phyloP scores from a whole-genome alignment of 495 filamentous ascomycete species.

The Xanthoparmelia taractica region DNA sequence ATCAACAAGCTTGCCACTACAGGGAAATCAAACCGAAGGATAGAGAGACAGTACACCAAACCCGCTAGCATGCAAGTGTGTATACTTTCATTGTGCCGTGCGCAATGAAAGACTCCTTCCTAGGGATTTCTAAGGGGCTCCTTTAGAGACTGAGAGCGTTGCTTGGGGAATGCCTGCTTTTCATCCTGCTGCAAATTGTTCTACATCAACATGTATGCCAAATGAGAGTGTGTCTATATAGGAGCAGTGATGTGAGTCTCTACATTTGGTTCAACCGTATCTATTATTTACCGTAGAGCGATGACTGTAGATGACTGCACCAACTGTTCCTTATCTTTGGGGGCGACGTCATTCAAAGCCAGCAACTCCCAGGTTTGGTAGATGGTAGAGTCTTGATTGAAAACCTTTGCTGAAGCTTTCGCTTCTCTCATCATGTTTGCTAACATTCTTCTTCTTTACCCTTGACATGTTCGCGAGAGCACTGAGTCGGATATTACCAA shows the following conservation, averaged over 20 bases:
- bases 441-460: background rate
- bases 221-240: background rate
- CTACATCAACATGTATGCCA: background rate
- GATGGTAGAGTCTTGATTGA: background rate
- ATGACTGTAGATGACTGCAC: background rate
- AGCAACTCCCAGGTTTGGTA: background rate
- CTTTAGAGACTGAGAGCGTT: background rate
- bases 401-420: background rate
- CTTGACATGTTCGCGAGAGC: constrained; percentile 18
- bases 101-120: background rate
- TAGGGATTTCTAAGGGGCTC: background rate
- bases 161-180: too few species aligned
- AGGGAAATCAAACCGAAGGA: background rate
- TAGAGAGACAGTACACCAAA: background rate
- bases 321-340: background rate
- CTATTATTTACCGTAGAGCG: background rate
- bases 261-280: too few species aligned
- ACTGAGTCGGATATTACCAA: constrained; percentile 7
- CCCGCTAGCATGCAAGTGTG: background rate
- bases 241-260: background rate
- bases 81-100: background rate
- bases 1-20: background rate
- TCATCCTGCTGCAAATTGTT: background rate
- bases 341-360: background rate
- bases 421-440: background rate